Evolutionary conservation across 1,284 basidiomycete species (phyloP).

Genomic region (Cryptococcus maquisensis): DNA sequence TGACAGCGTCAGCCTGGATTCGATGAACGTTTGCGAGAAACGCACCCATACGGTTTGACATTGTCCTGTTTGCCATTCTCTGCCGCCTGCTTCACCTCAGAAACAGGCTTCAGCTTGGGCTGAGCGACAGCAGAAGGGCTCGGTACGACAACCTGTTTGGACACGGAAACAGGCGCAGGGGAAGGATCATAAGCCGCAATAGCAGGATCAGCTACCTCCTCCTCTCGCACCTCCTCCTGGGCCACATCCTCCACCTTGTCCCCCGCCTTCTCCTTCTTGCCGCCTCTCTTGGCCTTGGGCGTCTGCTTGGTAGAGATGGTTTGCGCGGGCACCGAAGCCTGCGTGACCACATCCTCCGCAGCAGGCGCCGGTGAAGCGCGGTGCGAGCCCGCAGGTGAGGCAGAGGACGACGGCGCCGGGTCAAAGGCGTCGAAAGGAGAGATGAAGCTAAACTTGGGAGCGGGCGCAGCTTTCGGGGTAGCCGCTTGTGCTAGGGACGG

Average conservation of each 20-base stretch:
- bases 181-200: too few relatives aligned
- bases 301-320: not conserved
- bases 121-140: not conserved
- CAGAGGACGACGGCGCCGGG: slow-evolving; percentile 7
- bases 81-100: not conserved
- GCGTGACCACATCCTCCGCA: not conserved
- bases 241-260: not conserved
- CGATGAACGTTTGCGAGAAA: too few relatives aligned
- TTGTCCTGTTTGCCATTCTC: slow-evolving; percentile 4
- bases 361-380: not conserved
- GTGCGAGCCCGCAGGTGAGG: not conserved
- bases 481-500: not conserved
- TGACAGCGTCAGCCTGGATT: slow-evolving; percentile 1
- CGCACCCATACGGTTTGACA: slow-evolving; percentile 28
- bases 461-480: not conserved
- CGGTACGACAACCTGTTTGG: not conserved
- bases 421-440: slow-evolving; percentile 44
- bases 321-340: not conserved
- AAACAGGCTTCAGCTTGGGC: not conserved
- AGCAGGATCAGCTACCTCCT: too few relatives aligned
- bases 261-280: not conserved
- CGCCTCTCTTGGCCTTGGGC: not conserved
- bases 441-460: slow-evolving; percentile 39
- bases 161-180: too few relatives aligned
- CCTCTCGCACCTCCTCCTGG: not conserved